These are phyloP conservation scores for Scytalidium sp. DNA, from an alignment of 2,329 filamentous ascomycete genomes.

Conservation along the genomic window DNA sequence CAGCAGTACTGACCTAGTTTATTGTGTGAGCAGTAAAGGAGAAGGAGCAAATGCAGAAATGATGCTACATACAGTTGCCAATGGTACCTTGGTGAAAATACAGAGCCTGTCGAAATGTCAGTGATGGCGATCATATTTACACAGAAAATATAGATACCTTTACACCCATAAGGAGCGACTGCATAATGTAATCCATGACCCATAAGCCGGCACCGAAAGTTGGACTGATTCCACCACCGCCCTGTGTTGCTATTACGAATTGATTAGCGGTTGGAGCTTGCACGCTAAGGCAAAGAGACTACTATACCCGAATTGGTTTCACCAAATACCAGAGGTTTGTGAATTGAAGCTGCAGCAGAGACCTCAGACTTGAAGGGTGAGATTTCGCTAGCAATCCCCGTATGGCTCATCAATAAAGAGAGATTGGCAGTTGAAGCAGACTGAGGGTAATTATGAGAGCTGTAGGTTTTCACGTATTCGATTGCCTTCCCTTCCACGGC, in stretches of 20 bases:
- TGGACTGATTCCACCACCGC: conserved; percentile 22
- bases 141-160: too few species aligned
- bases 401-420: conserved; percentile 21
- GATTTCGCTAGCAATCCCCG: conserved; percentile 19
- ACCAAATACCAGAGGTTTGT: conserved; percentile 25
- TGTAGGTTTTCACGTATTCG: conserved; percentile 22
- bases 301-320: conserved; percentile 33
- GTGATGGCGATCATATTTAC: too few species aligned
- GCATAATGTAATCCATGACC: conserved; percentile 13
- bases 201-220: conserved; percentile 25
- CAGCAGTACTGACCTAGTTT: conserved; percentile 21
- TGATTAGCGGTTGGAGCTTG: not conserved
- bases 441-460: conserved; percentile 35
- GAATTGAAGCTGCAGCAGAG: conserved; percentile 14
- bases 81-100: conserved; percentile 28
- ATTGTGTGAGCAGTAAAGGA: not conserved
- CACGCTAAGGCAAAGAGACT: conserved; percentile 33
- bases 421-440: conserved; percentile 22
- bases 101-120: too few species aligned
- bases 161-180: not conserved
- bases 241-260: not conserved
- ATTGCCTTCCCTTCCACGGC: not conserved
- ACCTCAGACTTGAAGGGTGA: conserved; percentile 16
- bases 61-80: conserved; percentile 19
- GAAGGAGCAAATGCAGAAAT: not conserved